Evolutionary conservation across 2,329 filamentous ascomycete genomes (phyloP).

Genomic region (Fusarium brachygibbosum): DNA sequence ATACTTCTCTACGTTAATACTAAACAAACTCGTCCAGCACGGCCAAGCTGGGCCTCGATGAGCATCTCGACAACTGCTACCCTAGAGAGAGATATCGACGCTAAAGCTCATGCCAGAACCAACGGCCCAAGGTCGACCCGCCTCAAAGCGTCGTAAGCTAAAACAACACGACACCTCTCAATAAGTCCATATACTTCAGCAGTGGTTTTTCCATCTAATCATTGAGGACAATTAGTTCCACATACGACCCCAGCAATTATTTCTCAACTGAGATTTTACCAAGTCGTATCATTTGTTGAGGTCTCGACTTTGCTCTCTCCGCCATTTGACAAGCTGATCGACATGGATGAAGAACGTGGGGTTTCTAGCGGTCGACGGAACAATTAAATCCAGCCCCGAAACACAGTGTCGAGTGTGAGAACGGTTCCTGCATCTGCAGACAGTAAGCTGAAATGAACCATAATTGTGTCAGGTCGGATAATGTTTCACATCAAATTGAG

Average conservation of each 20-base stretch:
- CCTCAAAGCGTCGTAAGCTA: constrained; percentile 22
- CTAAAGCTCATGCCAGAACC: background rate
- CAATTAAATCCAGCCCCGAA: constrained; percentile 35
- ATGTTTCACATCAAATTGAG: background rate
- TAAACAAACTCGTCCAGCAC: background rate
- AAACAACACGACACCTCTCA: background rate
- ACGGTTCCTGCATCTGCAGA: background rate
- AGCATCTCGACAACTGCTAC: background rate
- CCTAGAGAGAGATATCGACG: background rate
- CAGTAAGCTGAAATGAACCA: background rate
- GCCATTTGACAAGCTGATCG: constrained; percentile 18
- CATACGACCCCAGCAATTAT: constrained; percentile 5
- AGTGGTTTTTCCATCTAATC: constrained; percentile 13
- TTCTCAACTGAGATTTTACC: constrained; percentile 11
- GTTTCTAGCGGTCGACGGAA: constrained; percentile 41
- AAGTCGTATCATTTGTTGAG: constrained; percentile 40
- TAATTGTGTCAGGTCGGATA: too few species aligned
- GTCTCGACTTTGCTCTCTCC: constrained; percentile 19
- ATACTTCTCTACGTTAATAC: background rate
- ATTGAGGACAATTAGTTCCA: constrained; percentile 8
- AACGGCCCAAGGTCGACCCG: constrained; percentile 8
- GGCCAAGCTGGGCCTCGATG: background rate
- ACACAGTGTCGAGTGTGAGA: constrained; percentile 32
- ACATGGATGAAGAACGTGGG: constrained; percentile 34
- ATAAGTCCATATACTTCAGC: background rate